Evolutionary conservation across 306 rosid species (phyloP), one percentile per base, ranked within the genome.

Genomic region (Cucurbita argyrosperma): DNA sequence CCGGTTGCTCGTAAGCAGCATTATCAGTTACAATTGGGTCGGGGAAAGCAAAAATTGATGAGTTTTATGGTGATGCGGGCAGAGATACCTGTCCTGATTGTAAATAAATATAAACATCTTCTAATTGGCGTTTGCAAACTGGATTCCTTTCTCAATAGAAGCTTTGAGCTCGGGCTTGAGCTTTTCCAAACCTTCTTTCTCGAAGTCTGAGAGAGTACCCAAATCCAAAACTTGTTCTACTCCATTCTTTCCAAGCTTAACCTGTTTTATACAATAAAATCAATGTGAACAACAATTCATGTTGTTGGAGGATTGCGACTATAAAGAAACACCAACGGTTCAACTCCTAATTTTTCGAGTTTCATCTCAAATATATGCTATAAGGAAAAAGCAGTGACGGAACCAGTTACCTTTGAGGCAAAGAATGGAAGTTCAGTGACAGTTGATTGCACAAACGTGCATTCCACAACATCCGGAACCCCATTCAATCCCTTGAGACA

Each of bases 401-500:
- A 8, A 79, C 61, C 54, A 13, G 71, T 83, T 59, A 94, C 99
- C 99, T 94, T 89, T 23, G 99, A 94, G 74, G 99, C 96, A 79
- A 94, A 94, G 99, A 91, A 94, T 65, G 99, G 97, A 67, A 94
- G 96, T 39, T 94, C 97, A 15, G 97, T 84, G 79, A 94, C 66
- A 50, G 7, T 83, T 70, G 99, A 94, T 82, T 94, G 97, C 77
- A 94, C 99, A 75, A 19, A 94, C 13, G 99, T 89, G 76, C 99
- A 94, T 83, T 91, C 99, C 66, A 91, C 95, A 55, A 94, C 97
- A 84, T 94, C 99, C 16, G 97, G 97, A 50, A 94, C 97, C 9
- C 99, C 99, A 66, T 94, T 94, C 39, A 91, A 95, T 56, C 99
- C 99, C 92, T 94, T 94, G 67, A 94, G 88, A 83, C 99, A 94